These are phyloP conservation scores for Cladosporium sp. DNA, from an alignment of 2,329 filamentous ascomycete species.

Conservation along the genomic window DNA sequence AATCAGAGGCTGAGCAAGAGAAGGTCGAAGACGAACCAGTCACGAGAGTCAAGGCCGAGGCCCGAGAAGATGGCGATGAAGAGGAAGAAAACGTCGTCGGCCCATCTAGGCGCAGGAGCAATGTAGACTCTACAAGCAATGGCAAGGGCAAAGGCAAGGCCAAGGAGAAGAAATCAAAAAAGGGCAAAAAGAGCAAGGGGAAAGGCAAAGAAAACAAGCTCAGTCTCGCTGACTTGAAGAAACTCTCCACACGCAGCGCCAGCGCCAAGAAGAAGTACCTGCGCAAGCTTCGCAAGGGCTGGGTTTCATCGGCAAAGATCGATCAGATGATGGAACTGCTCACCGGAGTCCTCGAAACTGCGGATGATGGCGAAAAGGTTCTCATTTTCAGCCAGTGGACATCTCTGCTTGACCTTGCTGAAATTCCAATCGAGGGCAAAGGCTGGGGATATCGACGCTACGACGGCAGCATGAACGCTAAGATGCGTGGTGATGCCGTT, in stretches of 20 bases:
- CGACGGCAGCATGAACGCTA: slow-evolving; percentile 68
- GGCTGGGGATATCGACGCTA: slow-evolving; percentile 62
- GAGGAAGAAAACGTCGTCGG: slow-evolving; percentile 16
- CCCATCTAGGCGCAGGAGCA: slow-evolving; percentile 1
- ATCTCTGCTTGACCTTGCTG: slow-evolving; percentile 69
- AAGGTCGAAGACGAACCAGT: slow-evolving; percentile 1
- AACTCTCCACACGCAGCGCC: slow-evolving; percentile 59
- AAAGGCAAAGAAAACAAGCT: slow-evolving; percentile 33
- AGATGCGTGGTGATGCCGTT: slow-evolving; percentile 62
- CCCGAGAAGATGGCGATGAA: not conserved
- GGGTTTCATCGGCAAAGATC: slow-evolving; percentile 71
- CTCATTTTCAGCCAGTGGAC: slow-evolving; percentile 82
- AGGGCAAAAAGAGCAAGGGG: slow-evolving; percentile 26
- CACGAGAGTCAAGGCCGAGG: not conserved
- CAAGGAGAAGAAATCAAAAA: slow-evolving; percentile 35
- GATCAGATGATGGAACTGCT: slow-evolving; percentile 64
- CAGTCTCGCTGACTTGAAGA: slow-evolving; percentile 62
- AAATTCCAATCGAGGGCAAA: slow-evolving; percentile 62
- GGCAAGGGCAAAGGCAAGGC: slow-evolving; percentile 13
- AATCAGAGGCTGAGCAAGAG: slow-evolving; percentile 24
- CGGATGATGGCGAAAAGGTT: slow-evolving; percentile 61
- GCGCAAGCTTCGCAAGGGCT: slow-evolving; percentile 61
- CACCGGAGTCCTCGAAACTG: slow-evolving; percentile 37
- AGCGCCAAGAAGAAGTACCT: slow-evolving; percentile 66
- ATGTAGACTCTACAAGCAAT: too few species aligned